Percentiles rank a stretch among this genome's conserved stretches.
phyloP scores from a whole-genome alignment of 140 eudicot species.

The Flaveria floridana region DNA sequence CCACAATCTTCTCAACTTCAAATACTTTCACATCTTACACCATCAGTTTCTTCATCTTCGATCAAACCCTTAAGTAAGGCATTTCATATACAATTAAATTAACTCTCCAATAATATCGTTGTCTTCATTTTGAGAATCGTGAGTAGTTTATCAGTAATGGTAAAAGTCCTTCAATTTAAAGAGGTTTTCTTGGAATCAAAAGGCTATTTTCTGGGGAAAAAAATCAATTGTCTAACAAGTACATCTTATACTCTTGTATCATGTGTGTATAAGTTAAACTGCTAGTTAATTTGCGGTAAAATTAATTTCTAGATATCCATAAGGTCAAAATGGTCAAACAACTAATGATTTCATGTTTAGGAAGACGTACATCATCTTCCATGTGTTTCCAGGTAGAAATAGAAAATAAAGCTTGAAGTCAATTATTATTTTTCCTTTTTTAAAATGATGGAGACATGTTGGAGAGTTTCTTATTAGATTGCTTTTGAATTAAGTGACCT shows the following conservation, averaged over 20 bases:
- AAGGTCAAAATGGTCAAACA: slow-evolving; percentile 19
- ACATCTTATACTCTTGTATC: background rate
- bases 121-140: no score
- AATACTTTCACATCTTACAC: no score
- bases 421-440: slow-evolving; percentile 32
- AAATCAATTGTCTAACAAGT: background rate
- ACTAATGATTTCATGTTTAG: slow-evolving; percentile 23
- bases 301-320: slow-evolving; percentile 2
- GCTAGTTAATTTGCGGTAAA: background rate
- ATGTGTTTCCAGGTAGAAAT: slow-evolving; percentile 35
- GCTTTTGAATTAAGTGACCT: slow-evolving; percentile 39
- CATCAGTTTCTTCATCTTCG: no score
- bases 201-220: background rate
- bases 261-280: background rate
- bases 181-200: background rate
- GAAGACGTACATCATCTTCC: slow-evolving; percentile 31
- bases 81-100: no score
- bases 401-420: slow-evolving; percentile 34
- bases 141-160: background rate
- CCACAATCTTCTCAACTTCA: no score
- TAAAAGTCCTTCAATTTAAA: background rate
- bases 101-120: no score
- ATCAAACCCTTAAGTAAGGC: no score
- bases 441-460: slow-evolving; percentile 41
- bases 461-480: slow-evolving; percentile 39